Evolutionary conservation across 257 asterid species (phyloP).

Genomic region (Gardenia jasminoides): DNA sequence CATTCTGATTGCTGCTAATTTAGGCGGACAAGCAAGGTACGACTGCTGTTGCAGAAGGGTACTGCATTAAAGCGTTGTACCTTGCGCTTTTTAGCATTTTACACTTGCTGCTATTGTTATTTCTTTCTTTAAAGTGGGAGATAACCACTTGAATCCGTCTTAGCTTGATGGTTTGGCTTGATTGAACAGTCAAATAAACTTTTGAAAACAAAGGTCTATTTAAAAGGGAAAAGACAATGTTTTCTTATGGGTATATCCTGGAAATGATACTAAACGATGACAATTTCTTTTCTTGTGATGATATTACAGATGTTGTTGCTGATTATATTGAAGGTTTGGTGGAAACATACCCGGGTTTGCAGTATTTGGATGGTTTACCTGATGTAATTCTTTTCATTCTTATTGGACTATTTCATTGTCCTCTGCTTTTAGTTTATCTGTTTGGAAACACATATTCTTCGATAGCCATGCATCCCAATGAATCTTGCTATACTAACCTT

Average conservation of each 20-base stretch:
- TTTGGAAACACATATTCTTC: neutral
- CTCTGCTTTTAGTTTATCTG: neutral
- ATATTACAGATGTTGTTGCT: constrained; percentile 79
- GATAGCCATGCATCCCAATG: neutral
- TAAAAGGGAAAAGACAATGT: neutral
- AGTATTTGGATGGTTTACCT: constrained; percentile 96
- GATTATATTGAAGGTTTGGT: constrained; percentile 95
- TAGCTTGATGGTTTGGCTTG: neutral
- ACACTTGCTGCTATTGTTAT: neutral
- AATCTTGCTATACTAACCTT: neutral
- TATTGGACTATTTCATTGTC: neutral
- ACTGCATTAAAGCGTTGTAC: neutral
- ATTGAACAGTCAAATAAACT: neutral
- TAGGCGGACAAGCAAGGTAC: no score
- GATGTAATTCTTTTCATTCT: constrained; percentile 36
- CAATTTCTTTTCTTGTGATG: neutral
- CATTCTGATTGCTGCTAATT: no score
- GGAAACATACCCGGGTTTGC: constrained; percentile 92
- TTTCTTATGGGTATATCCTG: neutral
- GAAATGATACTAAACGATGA: neutral
- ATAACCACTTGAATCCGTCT: neutral
- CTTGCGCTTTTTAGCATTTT: neutral
- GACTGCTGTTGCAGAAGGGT: neutral
- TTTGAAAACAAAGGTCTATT: neutral
- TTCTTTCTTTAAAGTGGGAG: neutral